A percentile compares a stretch with the other conserved stretches of the same genome.
Conservation (phyloP, 2,329 filamentous ascomycete genomes). For the Ophiocordyceps camponoti-leonardi region DNA sequence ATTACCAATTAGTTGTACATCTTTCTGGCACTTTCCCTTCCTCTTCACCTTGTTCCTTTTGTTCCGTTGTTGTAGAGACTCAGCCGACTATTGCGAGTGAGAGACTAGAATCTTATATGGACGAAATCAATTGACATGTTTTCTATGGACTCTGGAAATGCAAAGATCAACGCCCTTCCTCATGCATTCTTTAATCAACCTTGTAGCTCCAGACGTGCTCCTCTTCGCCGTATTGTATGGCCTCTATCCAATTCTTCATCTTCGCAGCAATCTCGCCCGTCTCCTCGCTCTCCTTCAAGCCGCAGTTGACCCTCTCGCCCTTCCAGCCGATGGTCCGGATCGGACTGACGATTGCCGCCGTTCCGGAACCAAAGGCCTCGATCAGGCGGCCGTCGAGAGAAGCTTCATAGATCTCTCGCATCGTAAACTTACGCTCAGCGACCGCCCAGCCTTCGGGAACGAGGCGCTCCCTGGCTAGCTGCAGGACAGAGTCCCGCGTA, state of each 20-base stretch:
- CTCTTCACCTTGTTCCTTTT: slow-evolving; percentile 1
- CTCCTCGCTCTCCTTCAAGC: slow-evolving; percentile 64
- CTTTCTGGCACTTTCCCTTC: slow-evolving; percentile 11
- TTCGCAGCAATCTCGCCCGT: slow-evolving; percentile 68
- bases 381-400: slow-evolving; percentile 70
- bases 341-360: slow-evolving; percentile 84
- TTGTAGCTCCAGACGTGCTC: slow-evolving; percentile 77
- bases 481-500: slow-evolving; percentile 79
- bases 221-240: slow-evolving; percentile 86
- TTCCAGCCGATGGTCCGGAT: slow-evolving; percentile 82
- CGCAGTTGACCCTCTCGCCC: slow-evolving; percentile 66
- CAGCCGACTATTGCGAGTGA: slow-evolving; percentile 5
- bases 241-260: slow-evolving; percentile 96
- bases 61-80: slow-evolving; percentile 2
- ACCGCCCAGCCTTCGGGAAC: slow-evolving; percentile 77
- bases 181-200: slow-evolving; percentile 7
- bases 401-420: slow-evolving; percentile 70
- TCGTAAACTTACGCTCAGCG: slow-evolving; percentile 79
- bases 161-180: too few species aligned
- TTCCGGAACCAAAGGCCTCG: slow-evolving; percentile 88
- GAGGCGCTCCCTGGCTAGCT: slow-evolving; percentile 68
- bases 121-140: not conserved
- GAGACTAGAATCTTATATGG: slow-evolving; percentile 11
- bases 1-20: slow-evolving; percentile 12
- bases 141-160: not conserved